Conservation (phyloP, 805 yeast genomes). For the Candida ponderosae region DNA sequence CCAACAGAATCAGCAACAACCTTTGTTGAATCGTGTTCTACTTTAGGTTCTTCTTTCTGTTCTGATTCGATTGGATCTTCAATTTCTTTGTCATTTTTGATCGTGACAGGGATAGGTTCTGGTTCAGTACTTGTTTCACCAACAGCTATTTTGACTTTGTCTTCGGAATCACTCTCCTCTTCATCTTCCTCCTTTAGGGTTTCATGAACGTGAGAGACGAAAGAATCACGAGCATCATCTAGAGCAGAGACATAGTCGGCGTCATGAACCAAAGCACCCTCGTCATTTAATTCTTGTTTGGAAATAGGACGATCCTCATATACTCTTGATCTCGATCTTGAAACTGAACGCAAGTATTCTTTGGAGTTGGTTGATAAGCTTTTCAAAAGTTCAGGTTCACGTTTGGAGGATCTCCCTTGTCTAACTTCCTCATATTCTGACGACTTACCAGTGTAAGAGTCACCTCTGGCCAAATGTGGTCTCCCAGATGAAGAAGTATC, state of each 20-base stretch:
- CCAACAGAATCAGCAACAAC: background rate
- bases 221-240: constrained; percentile 5
- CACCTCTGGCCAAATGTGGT: constrained; percentile 75
- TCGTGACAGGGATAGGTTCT: constrained; percentile 7
- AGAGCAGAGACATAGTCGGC: constrained; percentile 15
- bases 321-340: constrained; percentile 54
- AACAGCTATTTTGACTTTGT: constrained; percentile 1
- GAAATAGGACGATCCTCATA: constrained; percentile 21
- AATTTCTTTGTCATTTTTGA: constrained; percentile 1
- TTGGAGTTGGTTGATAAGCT: constrained; percentile 23
- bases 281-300: constrained; percentile 39
- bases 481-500: constrained; percentile 9
- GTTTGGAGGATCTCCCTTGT: constrained; percentile 14
- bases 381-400: constrained; percentile 16
- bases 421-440: constrained; percentile 23
- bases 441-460: constrained; percentile 58
- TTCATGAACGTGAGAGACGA: constrained; percentile 11
- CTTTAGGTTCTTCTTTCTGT: constrained; percentile 4
- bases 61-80: constrained; percentile 5
- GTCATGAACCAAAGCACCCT: constrained; percentile 52
- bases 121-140: constrained; percentile 4
- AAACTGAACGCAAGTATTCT: constrained; percentile 56
- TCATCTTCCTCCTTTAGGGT: constrained; percentile 9
- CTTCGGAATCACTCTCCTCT: constrained; percentile 4
- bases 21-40: constrained; percentile 3